Evolutionary conservation across 768 basidiomycete genomes (phyloP), one percentile per base, ranked within the genome.

Genomic region (Suillus americanus): DNA sequence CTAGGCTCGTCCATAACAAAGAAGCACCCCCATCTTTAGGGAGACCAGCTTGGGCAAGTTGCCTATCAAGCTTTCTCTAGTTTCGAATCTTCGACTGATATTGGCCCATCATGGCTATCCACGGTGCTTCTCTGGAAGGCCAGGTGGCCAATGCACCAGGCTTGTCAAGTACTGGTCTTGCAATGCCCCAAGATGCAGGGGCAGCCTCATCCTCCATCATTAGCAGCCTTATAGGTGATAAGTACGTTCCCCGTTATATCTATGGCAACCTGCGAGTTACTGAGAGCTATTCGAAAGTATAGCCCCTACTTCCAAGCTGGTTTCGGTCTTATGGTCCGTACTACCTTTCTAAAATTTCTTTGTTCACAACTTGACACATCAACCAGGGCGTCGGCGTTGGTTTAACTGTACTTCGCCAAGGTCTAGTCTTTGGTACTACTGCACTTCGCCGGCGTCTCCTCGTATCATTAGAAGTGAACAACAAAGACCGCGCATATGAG

Each of bases 291-390:
- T 79, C 73, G 35, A 41, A 84, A 84, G 79, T 70, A 72, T 71
- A 99, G 97, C 74, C 97, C 95, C 43, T 96, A 95, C 80, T 99
- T 99, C 74, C 94, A 97, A 74, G 97, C 97, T 56, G 97, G 97
- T 33, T 98, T 98, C 71, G 97, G 97, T 41, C 85, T 99, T 43
- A 96, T 99, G 95, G 97, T 96, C 68, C 64, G 79, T 20, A 28
- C 35, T 18, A 40, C 35, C 38, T 54, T 23, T 38, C 18, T 54
- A 66, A 13, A 9, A 14, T 46, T 20, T 23, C 33, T 35, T 18
- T 53, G 1, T 28, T 25, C 37, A 40, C 25, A 28, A 35, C 18
- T 12, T 40, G 28, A 23, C 51, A 14, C 63, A 69, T 48, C 69
- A 57, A 61, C 45, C 67, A 99, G 97, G 93, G 94, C n/a, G 81